Percentiles rank a stretch among this genome's conserved stretches.
Evolutionary conservation across 257 asterid species (phyloP).

Genomic region (Haberlea rhodopensis): DNA sequence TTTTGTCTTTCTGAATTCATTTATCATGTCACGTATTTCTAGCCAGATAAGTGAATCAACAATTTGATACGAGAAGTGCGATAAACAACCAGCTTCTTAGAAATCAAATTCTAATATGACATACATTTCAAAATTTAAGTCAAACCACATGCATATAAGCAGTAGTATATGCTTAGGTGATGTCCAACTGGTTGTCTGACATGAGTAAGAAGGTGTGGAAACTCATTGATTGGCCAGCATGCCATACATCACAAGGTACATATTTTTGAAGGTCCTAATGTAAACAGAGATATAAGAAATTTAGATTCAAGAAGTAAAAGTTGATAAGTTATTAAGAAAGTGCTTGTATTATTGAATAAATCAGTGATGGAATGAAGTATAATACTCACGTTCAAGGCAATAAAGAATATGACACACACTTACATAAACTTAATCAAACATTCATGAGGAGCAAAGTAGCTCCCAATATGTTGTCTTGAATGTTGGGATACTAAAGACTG

Average conservation of each 20-base stretch:
- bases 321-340: neutral
- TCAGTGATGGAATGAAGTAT: neutral
- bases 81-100: constrained; percentile 20
- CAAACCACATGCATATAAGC: constrained; percentile 19
- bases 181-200: constrained; percentile 75
- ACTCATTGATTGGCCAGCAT: constrained; percentile 82
- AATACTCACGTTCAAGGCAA: constrained; percentile 99
- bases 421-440: no score
- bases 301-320: no score
- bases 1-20: constrained; percentile 79
- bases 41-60: constrained; percentile 86
- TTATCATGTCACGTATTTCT: constrained; percentile 84
- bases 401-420: constrained; percentile 75
- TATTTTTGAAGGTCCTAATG: no score
- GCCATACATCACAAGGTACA: no score
- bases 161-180: constrained; percentile 51
- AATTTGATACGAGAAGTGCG: constrained; percentile 81
- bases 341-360: neutral
- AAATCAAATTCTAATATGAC: constrained; percentile 9
- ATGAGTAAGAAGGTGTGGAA: constrained; percentile 95
- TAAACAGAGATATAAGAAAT: no score
- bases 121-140: neutral
- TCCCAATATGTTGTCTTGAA: no score
- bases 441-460: no score
- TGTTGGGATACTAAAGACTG: no score